Evolutionary conservation across 2,329 filamentous ascomycete genomes (phyloP), one percentile per base, ranked within the genome.

Genomic region (Allantophomopsis lycopodina): DNA sequence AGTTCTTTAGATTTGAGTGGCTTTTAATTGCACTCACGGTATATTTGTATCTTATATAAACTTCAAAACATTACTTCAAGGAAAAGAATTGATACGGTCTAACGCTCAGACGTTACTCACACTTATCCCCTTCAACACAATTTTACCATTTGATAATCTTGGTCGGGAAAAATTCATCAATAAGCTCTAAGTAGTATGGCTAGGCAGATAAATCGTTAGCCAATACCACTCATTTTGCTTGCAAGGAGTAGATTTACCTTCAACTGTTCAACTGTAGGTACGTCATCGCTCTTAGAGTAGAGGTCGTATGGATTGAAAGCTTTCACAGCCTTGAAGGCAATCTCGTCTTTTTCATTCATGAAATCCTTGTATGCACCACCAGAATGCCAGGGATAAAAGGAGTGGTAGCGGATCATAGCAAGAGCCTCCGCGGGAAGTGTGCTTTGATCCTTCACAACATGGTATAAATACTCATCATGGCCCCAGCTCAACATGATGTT

Each of bases 401-500:
- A 85, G 63, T 94, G 87, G 62, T 93, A 94, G 41, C 87, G 38
- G 57, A 94, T 91, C 84, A 94, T 94, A 44, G 86, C 87, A 10
- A 94, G 70, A 0, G 81, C 83, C 69, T 94, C 86, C 36, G 72
- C 69, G 0, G 87, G 87, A 34, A 94, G 69, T 0, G 66, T 80
- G 37, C 73, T 80, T 66, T 94, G 86, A 46, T 83, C 79, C 66
- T 86, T 87, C 61, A 83, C 76, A 44, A 94, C 79, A 53, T 86
- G 79, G 66, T 94, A 94, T 36, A 89, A 68, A 60, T 87, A 88
- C 64, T 89, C 83, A 56, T 89, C 83, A 58, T 89, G 83, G 35
- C 87, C 87, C 86, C 87, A 94, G 48, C 76, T 83, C 44, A 94
- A 71, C 80, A 94, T 88, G 49, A 94, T 66, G 50, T 88, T 89